Percentiles rank a stretch among this genome's conserved stretches.
Evolutionary conservation across 305 asterid genomes (phyloP).

Genomic region (Stenogyne calaminthoides): DNA sequence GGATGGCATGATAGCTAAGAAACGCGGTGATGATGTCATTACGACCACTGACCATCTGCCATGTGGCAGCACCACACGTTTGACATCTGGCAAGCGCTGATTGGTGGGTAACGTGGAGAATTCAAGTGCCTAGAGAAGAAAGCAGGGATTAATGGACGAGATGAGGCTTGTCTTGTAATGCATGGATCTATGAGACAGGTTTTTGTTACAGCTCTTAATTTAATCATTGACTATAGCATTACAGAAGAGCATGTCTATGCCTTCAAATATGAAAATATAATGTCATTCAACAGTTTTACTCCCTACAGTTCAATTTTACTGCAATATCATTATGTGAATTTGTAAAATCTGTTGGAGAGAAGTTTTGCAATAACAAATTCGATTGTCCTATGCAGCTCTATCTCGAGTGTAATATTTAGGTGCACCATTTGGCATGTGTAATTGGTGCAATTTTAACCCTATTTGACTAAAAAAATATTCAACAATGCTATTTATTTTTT

Average conservation of each 20-base stretch:
- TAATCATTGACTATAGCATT: constrained; percentile 15
- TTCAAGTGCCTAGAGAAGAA: constrained; percentile 16
- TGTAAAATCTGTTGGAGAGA: neutral
- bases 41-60: constrained; percentile 24
- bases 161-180: constrained; percentile 5
- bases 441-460: too few relatives aligned
- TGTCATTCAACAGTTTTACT: neutral
- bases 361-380: neutral
- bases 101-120: constrained; percentile 2
- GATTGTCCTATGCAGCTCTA: too few relatives aligned
- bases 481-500: too few relatives aligned
- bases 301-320: neutral
- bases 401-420: too few relatives aligned
- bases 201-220: constrained; percentile 16
- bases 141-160: constrained; percentile 25
- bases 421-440: too few relatives aligned
- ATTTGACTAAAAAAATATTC: too few relatives aligned
- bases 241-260: constrained; percentile 26
- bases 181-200: neutral
- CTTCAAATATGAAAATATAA: constrained; percentile 10
- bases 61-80: constrained; percentile 3
- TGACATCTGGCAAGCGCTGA: neutral
- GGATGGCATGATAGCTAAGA: constrained; percentile 22
- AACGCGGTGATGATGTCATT: too few relatives aligned
- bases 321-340: neutral